A percentile compares a stretch with the other conserved stretches of the same genome.
Conservation (phyloP, 2,329 filamentous ascomycete genomes). For the Biscogniauxia mediterranea region DNA sequence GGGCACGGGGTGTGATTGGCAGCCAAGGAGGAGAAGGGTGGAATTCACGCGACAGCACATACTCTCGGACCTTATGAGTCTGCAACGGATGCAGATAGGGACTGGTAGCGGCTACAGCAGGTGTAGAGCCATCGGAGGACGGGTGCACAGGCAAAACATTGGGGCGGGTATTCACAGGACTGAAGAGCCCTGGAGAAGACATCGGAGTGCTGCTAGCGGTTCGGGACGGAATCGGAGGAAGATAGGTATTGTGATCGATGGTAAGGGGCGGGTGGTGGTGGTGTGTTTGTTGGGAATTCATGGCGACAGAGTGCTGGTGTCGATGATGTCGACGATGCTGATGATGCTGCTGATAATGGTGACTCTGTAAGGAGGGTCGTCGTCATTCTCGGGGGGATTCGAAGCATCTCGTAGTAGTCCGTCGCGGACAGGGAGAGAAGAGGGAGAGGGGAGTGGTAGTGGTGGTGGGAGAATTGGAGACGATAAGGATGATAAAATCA, state of each 20-base stretch:
- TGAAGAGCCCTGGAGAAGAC: slow-evolving; percentile 63
- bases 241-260: slow-evolving; percentile 35
- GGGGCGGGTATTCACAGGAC: slow-evolving; percentile 45
- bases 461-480: background rate
- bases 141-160: slow-evolving; percentile 41
- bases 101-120: slow-evolving; percentile 48
- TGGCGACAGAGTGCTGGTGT: slow-evolving; percentile 22
- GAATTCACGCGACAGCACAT: slow-evolving; percentile 38
- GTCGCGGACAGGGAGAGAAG: slow-evolving; percentile 10
- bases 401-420: slow-evolving; percentile 30
- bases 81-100: slow-evolving; percentile 70
- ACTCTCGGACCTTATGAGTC: slow-evolving; percentile 74
- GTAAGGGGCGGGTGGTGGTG: slow-evolving; percentile 36
- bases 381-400: slow-evolving; percentile 30
- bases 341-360: slow-evolving; percentile 6
- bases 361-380: slow-evolving; percentile 22
- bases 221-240: slow-evolving; percentile 42
- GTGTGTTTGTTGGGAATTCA: slow-evolving; percentile 33
- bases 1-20: slow-evolving; percentile 1
- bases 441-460: background rate
- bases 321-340: too few species aligned
- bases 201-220: slow-evolving; percentile 57
- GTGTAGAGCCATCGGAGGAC: slow-evolving; percentile 54
- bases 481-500: slow-evolving; percentile 7
- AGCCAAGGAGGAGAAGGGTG: slow-evolving; percentile 4